Base-by-base conservation (phyloP, 495 filamentous ascomycete genomes). In the Sabuloglossum arenarium region DNA sequence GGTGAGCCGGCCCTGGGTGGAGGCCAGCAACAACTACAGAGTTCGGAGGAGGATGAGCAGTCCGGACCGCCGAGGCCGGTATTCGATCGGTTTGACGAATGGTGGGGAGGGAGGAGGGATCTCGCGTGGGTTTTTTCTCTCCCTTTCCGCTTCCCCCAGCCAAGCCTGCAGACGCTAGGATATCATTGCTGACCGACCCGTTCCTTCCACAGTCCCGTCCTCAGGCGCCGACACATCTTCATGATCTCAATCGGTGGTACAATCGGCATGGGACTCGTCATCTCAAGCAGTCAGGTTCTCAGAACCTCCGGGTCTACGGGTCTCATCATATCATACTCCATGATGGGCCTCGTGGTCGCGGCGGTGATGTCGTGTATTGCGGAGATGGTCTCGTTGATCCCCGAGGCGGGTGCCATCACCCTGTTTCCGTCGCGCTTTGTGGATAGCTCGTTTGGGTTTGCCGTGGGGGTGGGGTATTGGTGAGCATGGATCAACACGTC, bases 401-500 rank as follows among this genome's bases (percentile, higher is more conserved):
- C 50, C 6, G 29, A 29, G 24, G 50, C 50, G 4, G 50, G 50
- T 5, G 72, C 72, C 0, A 45, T 76, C 10, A 65, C 67, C 6
- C 66, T 70, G 29, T 75, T 69, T 57, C 71, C 73, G 5, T 62
- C 66, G 23, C 62, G 68, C 27, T 76, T 75, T 60, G 69, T 75
- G 6, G 73, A 77, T 52, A 59, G 59, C 11, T 70, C 72, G 11
- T 59, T 77, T 34, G 73, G 71, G 0, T 71, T 69, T 27, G 66
- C 67, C 8, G 66, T 75, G 5, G 72, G 72, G 10, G 58, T 71
- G n/a, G 64, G 67, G 47, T 75, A 77, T 59, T 77, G 73, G 74
- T 74, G 63, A 54, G 50, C 31, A 8, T 65, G 61, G 61, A 8
- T 52, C 16, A 61, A 63, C 42, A 63, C 61, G 1, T 8, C 8